Evolutionary conservation across 495 filamentous ascomycete genomes (phyloP).

Genomic region (Lichina pygmaea): DNA sequence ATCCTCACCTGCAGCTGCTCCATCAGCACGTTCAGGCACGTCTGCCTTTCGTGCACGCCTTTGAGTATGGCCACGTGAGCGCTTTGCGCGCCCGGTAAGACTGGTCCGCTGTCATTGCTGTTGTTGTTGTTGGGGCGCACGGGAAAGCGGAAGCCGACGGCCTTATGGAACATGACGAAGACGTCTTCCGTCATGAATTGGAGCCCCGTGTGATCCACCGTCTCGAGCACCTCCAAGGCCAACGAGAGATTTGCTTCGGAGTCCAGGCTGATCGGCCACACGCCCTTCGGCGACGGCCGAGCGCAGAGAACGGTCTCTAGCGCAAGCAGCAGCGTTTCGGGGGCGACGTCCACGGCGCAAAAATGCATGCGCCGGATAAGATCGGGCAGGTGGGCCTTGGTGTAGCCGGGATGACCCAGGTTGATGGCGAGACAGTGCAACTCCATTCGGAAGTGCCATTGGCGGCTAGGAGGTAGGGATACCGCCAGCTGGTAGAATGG

Average conservation of each 20-base stretch:
- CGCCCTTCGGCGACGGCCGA: not conserved
- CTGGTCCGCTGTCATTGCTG: not conserved
- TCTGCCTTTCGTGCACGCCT: not conserved
- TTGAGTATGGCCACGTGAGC: not conserved
- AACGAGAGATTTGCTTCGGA: conserved; percentile 1
- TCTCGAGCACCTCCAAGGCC: conserved; percentile 13
- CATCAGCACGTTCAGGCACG: conserved; percentile 7
- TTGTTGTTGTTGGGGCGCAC: not conserved
- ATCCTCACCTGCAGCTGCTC: conserved; percentile 16
- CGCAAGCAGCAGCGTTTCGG: conserved; percentile 14
- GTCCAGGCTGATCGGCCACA: conserved; percentile 11
- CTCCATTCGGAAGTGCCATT: conserved; percentile 11
- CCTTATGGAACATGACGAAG: conserved; percentile 17
- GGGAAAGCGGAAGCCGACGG: not conserved
- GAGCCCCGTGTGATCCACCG: conserved; percentile 17
- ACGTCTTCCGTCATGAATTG: conserved; percentile 18
- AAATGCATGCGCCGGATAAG: conserved; percentile 11
- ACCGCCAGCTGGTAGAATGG: conserved; percentile 16
- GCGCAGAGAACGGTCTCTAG: conserved; percentile 5
- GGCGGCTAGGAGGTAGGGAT: conserved; percentile 9
- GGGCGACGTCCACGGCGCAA: conserved; percentile 13
- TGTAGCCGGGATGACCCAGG: conserved; percentile 15
- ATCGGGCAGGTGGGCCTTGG: conserved; percentile 10
- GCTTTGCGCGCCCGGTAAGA: not conserved
- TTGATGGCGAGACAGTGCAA: conserved; percentile 14